Evolutionary conservation across 2,329 filamentous ascomycete genomes (phyloP), one percentile per base, ranked within the genome.

Genomic region (Aspergillus spinulosporus): DNA sequence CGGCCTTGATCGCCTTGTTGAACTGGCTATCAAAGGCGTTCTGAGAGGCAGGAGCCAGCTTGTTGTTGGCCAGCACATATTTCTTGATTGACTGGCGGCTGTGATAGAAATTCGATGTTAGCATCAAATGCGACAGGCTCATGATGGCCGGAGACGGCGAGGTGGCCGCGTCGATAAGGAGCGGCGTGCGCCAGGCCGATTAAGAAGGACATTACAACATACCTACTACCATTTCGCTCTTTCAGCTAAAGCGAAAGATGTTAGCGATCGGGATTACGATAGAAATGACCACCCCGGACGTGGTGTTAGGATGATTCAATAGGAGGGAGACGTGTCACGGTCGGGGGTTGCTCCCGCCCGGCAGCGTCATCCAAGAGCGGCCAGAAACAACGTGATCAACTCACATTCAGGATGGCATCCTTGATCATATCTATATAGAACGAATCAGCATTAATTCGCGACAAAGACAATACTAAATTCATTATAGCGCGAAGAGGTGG

Each of bases 1-100:
- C 92, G 58, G 81, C 78, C 78, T 88, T 85, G 72, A 95, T 82
- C 52, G 90, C 90, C 76, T 88, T 88, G 86, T 94, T 94, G 85
- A 95, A 91, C 68, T 92, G 87, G 60, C 82, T 83, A 72, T 86
- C 86, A 73, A 89, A 89, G 56, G 80, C 78, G 54, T 76, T 74
- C 60, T 83, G 81, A 63, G 76, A 80, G 54, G 82, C 77, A 61
- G 75, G 75, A 62, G 76, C 78, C 66, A 87, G 78, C 69, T 83
- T 83, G 80, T 89, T 88, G 83, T 89, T 89, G 71, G 83, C 82
- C 72, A 81, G 80, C 64, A 90, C 84, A 73, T 89, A 89, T 74
- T 89, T 89, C 82, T 89, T 89, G 73, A 89, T 82, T 55, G 85
- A 84, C 76, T 88, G 84, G 71, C 87, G 87, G 72, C 85, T 88